A percentile compares a stretch with the other conserved stretches of the same genome.
phyloP scores from a whole-genome alignment of 306 rosid species.

The Medicago ruthenica region DNA sequence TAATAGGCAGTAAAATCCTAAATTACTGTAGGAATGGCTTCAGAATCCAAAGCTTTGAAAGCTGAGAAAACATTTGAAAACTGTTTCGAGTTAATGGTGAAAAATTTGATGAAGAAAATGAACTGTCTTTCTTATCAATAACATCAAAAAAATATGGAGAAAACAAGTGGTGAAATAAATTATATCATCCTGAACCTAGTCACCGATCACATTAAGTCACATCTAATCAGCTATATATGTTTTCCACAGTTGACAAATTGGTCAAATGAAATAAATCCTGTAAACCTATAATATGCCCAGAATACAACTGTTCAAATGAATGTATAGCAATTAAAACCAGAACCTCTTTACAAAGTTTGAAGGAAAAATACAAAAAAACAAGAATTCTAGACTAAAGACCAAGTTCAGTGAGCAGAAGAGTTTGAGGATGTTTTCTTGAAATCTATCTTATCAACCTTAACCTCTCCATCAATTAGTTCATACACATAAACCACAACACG shows the following conservation, averaged over 20 bases:
- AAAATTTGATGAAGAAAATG: neutral
- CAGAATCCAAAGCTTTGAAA: neutral
- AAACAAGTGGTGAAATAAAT: neutral
- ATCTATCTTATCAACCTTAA: conserved; percentile 99
- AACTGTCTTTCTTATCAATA: conserved; percentile 4
- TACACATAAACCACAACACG: conserved; percentile 98
- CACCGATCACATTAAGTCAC: neutral
- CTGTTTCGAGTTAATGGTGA: conserved; percentile 1
- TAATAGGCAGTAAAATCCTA: too few species aligned
- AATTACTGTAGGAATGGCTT: too few species aligned
- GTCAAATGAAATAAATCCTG: conserved; percentile 24
- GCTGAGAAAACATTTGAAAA: neutral
- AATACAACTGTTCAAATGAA: conserved; percentile 22
- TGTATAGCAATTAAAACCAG: neutral
- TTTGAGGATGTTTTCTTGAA: conserved; percentile 88
- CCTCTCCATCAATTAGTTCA: conserved; percentile 96
- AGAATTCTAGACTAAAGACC: neutral
- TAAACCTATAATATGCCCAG: conserved; percentile 24
- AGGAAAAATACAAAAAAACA: conserved; percentile 26
- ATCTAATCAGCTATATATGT: neutral
- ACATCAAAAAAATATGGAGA: neutral
- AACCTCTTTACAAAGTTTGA: neutral
- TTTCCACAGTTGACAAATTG: conserved; percentile 21
- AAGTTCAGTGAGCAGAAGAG: conserved; percentile 67
- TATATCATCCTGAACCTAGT: neutral